Evolutionary conservation across 192 early-diverging fungal genomes (phyloP), one percentile per base, ranked within the genome.

Genomic region (Jimgerdemannia lactiflua): DNA sequence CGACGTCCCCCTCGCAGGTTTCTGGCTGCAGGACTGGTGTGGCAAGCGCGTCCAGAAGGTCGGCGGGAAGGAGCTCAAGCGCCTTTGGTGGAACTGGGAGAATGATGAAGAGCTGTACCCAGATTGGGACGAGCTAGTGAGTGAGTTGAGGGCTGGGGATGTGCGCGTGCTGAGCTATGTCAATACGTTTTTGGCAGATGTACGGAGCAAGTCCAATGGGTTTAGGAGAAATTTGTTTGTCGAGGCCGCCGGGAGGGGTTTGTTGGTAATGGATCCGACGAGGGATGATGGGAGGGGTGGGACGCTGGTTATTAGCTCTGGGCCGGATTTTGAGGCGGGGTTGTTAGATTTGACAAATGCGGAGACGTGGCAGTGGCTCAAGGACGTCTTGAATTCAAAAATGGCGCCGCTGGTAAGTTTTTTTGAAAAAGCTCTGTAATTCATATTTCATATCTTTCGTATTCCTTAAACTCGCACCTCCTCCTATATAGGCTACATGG

Each of bases 11-110:
- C 11, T 83, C 2, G 75, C 82, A 10, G 83, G 81, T 3, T 65
- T 84, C 6, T 77, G 74, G 71, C 63, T 84, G 10, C 66, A 82
- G 39, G 83, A 84, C 49, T 84, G 83, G 82, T 78, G 75, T 20
- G 83, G 83, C 4, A 43, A 73, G 70, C 69, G 77, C 17, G 43
- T 72, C 3, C 76, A 82, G 54, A 72, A 82, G n/a, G 64, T 67
- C 14, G 67, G 73, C 39, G 72, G 65, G 14, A 44, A 29, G 20
- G 43, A 73, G 54, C 44, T 82, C n/a, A 74, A 70, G 63, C 64
- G 79, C 11, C 67, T 83, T 10, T 83, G 81, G 81, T 81, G 80
- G 81, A 82, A 83, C 54, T 83, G 82, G 82, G 80, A 83, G 59
- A 78, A 54, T 67, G 80, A 83, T 69, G 43, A 69, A 67, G 76